Evolutionary conservation across 305 asterid species (phyloP), one percentile per base, ranked within the genome.

Genomic region (Lippia alba): DNA sequence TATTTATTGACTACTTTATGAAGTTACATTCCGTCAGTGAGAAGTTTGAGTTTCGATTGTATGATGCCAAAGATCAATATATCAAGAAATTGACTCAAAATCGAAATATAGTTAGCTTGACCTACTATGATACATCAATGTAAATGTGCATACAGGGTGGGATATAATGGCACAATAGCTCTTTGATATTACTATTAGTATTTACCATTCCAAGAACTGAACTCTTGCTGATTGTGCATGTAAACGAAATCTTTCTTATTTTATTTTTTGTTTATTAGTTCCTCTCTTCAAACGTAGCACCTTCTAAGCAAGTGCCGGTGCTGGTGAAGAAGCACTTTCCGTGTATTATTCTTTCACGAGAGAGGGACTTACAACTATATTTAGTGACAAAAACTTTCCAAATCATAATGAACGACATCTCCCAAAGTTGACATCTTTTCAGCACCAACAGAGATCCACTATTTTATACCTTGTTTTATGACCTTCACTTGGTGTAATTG

Each of bases 31-130:
- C 34, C 0, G 39, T 44, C 58, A 49, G 0, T 7, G 24, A 40
- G 11, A 63, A 53, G 11, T 62, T 15, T 45, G 8, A 40, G 41
- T 60, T 34, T 50, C 2, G 1, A 14, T 61, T 6, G 17, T 54
- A 12, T 46, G 20, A 50, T 46, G 61, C 44, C 6, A 39, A 10
- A 15, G 16, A 60, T 74, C 64, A 36, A 69, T 69, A 67, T 70
- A 66, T 10, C 55, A n/a, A 11, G 15, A 9, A 45, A 57, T 4
- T 3, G 59, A 10, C 33, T 20, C 36, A 19, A 19, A 54, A 14
- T 20, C 6, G 18, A 65, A 64, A 36, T 36, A 4, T 36, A 8
- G 41, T 36, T 8, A 36, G 41, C 41, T 36, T 36, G 6, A 36
- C 8, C 30, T 36, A 36, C 41, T 36, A 24, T 36, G 41, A 36